These are phyloP conservation scores for Sanghuangporus weigelae DNA, from an alignment of 1,284 basidiomycete species.

Conservation along the genomic window DNA sequence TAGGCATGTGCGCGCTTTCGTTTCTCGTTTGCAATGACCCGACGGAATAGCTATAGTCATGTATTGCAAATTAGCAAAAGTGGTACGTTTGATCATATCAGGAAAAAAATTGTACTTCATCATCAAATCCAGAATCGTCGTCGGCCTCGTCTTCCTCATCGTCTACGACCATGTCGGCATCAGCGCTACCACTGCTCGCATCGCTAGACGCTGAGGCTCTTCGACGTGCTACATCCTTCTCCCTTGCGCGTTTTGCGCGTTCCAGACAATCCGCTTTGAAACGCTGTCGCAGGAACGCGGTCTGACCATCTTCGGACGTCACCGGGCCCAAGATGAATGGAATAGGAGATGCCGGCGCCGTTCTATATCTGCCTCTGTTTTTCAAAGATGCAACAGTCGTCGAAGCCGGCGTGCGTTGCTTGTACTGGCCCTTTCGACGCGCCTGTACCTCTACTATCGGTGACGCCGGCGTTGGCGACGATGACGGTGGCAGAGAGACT, in stretches of 20 bases:
- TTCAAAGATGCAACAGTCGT: conserved; percentile 10
- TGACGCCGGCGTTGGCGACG: conserved; percentile 16
- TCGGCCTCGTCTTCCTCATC: conserved; percentile 40
- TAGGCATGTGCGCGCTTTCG: conserved; percentile 46
- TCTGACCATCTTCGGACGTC: conserved; percentile 34
- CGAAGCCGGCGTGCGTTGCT: conserved; percentile 27
- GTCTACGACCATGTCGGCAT: conserved; percentile 40
- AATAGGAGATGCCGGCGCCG: background rate
- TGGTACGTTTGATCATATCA: background rate
- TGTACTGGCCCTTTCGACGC: conserved; percentile 45
- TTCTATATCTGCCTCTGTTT: background rate
- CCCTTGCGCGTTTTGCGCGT: conserved; percentile 49
- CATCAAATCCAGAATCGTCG: conserved; percentile 46
- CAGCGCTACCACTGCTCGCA: conserved; percentile 48
- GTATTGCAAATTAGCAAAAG: conserved; percentile 5
- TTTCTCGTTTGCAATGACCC: conserved; percentile 51
- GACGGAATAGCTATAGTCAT: conserved; percentile 48
- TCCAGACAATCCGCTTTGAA: conserved; percentile 57
- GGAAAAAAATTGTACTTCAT: conserved; percentile 41
- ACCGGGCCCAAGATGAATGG: conserved; percentile 10
- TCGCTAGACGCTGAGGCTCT: conserved; percentile 24
- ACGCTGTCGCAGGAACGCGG: conserved; percentile 51
- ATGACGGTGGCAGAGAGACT: background rate
- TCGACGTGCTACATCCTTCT: conserved; percentile 39
- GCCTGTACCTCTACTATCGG: conserved; percentile 29